Evolutionary conservation across 169 alveolate species (phyloP).

Genomic region (Plasmodium vivax): DNA sequence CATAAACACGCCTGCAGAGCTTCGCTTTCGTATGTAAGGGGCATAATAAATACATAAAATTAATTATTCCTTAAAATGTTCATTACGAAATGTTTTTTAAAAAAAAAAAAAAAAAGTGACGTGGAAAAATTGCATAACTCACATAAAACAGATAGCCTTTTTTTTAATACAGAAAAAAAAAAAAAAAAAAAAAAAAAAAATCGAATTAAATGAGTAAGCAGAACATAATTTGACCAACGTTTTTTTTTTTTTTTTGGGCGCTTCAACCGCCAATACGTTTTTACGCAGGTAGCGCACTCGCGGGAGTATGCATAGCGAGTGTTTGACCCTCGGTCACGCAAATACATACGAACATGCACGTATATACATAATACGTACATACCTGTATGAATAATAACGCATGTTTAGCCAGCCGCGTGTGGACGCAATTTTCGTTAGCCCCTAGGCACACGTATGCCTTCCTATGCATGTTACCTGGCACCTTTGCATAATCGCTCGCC

Average conservation of each 20-base stretch:
- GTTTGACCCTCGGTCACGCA: neutral
- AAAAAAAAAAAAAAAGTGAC: neutral
- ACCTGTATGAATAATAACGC: neutral
- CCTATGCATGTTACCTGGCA: neutral
- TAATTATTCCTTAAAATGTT: neutral
- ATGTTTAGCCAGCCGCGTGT: neutral
- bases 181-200: neutral
- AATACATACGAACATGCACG: neutral
- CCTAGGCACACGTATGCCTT: neutral
- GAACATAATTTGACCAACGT: neutral
- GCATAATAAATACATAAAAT: neutral
- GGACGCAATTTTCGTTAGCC: neutral
- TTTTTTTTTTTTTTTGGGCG: neutral
- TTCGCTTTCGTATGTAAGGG: neutral
- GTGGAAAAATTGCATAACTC: neutral
- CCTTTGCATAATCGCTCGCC: neutral
- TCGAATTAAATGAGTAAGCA: neutral
- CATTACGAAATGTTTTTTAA: neutral
- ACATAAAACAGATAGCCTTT: constrained; percentile 1
- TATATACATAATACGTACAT: neutral
- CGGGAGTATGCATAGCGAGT: neutral
- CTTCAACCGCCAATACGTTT: neutral
- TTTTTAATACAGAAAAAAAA: neutral
- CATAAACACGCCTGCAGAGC: neutral
- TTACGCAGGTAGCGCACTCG: neutral